Conservation (phyloP, 1,284 basidiomycete species). For the Blastosporella zonata region DNA sequence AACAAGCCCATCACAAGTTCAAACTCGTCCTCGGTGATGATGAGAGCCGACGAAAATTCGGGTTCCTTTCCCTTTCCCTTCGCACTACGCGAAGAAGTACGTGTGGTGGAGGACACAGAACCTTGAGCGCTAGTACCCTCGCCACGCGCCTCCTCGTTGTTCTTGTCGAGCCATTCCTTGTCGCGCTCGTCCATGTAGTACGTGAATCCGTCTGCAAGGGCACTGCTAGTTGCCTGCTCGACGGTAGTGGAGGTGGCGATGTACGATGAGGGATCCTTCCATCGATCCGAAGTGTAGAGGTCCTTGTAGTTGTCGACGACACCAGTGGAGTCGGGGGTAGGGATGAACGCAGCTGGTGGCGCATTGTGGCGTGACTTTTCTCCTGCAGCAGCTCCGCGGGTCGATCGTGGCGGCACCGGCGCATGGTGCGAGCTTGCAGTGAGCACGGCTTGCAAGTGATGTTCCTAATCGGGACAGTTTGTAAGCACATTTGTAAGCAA, state of each 20-base stretch:
- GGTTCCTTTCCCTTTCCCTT: slow-evolving; percentile 81
- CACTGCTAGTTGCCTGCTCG: slow-evolving; percentile 68
- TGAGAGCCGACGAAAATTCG: slow-evolving; percentile 58
- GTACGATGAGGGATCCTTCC: slow-evolving; percentile 79
- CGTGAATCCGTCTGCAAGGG: slow-evolving; percentile 66
- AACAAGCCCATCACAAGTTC: slow-evolving; percentile 95
- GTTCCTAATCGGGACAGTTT: slow-evolving; percentile 67
- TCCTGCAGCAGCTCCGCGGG: slow-evolving; percentile 34
- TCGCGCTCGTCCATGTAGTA: slow-evolving; percentile 98
- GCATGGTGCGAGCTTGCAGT: slow-evolving; percentile 67
- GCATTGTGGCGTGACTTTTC: slow-evolving; percentile 41
- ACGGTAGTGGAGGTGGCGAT: slow-evolving; percentile 86
- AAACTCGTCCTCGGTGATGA: slow-evolving; percentile 86
- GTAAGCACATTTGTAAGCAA: slow-evolving; percentile 59
- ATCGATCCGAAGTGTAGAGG: slow-evolving; percentile 67
- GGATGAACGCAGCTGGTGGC: slow-evolving; percentile 74
- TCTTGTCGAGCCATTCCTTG: slow-evolving; percentile 89
- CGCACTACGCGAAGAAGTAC: slow-evolving; percentile 56
- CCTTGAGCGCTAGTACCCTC: slow-evolving; percentile 80
- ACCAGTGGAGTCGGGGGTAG: slow-evolving; percentile 88
- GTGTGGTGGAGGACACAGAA: slow-evolving; percentile 55
- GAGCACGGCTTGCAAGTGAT: slow-evolving; percentile 86
- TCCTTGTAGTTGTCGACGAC: slow-evolving; percentile 72
- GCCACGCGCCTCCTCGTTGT: slow-evolving; percentile 86
- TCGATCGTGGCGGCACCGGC: slow-evolving; percentile 39